Conservation (phyloP, 2,329 filamentous ascomycete species). For the Colletotrichum chrysophilum region DNA sequence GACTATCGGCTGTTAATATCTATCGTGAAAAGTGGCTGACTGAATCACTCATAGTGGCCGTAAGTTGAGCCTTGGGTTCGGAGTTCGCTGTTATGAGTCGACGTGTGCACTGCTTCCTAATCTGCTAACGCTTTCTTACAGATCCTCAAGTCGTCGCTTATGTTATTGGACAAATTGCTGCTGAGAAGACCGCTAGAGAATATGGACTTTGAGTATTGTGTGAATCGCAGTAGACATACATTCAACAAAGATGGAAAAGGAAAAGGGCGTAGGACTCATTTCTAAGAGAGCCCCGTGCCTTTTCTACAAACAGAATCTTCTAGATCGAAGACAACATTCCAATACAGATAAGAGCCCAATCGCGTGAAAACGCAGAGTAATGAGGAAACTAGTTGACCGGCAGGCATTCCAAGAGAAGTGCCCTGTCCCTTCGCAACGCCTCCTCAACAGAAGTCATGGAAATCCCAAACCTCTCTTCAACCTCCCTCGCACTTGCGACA, state of each 20-base stretch:
- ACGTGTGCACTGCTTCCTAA: not conserved
- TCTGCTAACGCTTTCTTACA: fast-evolving
- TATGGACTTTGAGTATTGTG: not conserved
- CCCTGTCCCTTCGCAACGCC: conserved; percentile 28
- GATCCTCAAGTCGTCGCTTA: conserved; percentile 11
- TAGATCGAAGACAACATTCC: not conserved
- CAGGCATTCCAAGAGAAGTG: conserved; percentile 18
- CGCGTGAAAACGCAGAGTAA: not conserved
- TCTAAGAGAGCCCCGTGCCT: fast-evolving
- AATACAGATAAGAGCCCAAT: fast-evolving
- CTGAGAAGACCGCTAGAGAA: not conserved
- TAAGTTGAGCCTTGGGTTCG: not conserved
- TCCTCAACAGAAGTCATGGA: conserved; percentile 30
- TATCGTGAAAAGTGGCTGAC: not conserved
- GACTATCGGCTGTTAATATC: fast-evolving
- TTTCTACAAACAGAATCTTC: not conserved
- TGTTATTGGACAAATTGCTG: not conserved
- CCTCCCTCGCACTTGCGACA: conserved; percentile 15
- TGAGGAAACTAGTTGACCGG: not conserved
- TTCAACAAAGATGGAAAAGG: not conserved
- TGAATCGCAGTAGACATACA: not conserved
- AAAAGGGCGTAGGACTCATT: not conserved
- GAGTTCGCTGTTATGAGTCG: fast-evolving
- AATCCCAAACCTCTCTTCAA: conserved; percentile 31
- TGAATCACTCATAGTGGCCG: not conserved